Evolutionary conservation across 306 rosid genomes (phyloP).

Genomic region (Trifolium dubium): DNA sequence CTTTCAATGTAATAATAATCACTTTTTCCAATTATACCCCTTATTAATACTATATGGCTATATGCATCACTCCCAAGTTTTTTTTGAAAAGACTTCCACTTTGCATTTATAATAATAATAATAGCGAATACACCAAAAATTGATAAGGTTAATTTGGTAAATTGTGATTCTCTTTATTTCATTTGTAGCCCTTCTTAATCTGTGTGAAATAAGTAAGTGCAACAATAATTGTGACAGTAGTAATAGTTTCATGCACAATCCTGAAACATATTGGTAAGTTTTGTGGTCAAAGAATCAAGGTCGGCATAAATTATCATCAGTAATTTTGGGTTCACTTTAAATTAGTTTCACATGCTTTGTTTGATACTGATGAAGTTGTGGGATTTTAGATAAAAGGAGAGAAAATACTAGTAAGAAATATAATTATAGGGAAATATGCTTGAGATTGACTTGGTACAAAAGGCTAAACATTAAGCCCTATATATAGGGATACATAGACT

Average conservation of each 20-base stretch:
- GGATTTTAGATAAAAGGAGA: not conserved
- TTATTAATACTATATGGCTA: too few species aligned
- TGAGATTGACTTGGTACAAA: not conserved
- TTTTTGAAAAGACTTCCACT: too few species aligned
- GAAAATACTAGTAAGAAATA: not conserved
- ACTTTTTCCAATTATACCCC: too few species aligned
- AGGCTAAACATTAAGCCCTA: not conserved
- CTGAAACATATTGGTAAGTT: not conserved
- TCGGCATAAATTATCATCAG: slow-evolving; percentile 22
- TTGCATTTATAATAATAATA: too few species aligned
- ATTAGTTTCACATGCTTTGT: slow-evolving; percentile 9
- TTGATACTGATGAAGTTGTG: not conserved
- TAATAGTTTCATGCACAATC: not conserved
- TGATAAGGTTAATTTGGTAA: too few species aligned
- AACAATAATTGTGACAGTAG: too few species aligned
- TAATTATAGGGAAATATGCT: not conserved
- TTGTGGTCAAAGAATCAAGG: slow-evolving; percentile 15
- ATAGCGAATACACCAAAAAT: too few species aligned
- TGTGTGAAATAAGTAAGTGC: too few species aligned
- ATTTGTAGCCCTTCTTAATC: too few species aligned
- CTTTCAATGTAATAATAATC: not conserved
- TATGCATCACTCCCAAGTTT: too few species aligned
- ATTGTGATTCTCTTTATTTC: too few species aligned
- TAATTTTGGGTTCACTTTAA: slow-evolving; percentile 18
- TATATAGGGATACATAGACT: too few species aligned